Conservation (phyloP, 192 early-diverging fungal genomes). For the Spinellus fusiger region DNA sequence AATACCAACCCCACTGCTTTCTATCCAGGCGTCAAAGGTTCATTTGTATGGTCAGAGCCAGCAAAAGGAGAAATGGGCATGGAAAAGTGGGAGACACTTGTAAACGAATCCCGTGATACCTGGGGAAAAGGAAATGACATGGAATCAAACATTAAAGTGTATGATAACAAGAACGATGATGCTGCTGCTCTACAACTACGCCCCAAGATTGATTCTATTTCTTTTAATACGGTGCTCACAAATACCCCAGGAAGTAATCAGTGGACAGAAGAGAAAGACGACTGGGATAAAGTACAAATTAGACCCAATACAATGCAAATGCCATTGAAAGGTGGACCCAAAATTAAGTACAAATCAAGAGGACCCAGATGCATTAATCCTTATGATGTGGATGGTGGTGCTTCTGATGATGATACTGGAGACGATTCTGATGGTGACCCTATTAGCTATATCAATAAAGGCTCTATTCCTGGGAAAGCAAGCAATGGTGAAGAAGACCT, state of each 20-base stretch:
- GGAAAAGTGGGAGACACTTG: background rate
- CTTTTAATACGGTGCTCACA: background rate
- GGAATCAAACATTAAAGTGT: background rate
- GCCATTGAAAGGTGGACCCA: background rate
- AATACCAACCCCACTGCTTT: background rate
- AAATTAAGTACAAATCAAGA: background rate
- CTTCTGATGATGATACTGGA: background rate
- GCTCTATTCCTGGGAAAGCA: no score
- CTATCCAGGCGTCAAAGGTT: background rate
- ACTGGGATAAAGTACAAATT: background rate
- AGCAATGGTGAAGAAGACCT: background rate
- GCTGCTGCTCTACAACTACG: background rate
- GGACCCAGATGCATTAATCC: conserved; percentile 1
- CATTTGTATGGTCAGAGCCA: background rate
- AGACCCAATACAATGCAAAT: conserved; percentile 11
- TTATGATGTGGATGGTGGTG: background rate
- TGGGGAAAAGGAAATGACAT: background rate
- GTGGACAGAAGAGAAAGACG: background rate
- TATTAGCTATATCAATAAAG: no score
- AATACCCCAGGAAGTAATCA: background rate
- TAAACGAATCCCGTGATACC: background rate
- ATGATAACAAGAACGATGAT: background rate
- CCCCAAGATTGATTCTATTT: background rate
- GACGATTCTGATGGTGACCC: background rate
- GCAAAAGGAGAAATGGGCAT: background rate